These are phyloP conservation scores for Rhexocercosporidium sp. DNA, from an alignment of 2,329 filamentous ascomycete species.

Conservation along the genomic window DNA sequence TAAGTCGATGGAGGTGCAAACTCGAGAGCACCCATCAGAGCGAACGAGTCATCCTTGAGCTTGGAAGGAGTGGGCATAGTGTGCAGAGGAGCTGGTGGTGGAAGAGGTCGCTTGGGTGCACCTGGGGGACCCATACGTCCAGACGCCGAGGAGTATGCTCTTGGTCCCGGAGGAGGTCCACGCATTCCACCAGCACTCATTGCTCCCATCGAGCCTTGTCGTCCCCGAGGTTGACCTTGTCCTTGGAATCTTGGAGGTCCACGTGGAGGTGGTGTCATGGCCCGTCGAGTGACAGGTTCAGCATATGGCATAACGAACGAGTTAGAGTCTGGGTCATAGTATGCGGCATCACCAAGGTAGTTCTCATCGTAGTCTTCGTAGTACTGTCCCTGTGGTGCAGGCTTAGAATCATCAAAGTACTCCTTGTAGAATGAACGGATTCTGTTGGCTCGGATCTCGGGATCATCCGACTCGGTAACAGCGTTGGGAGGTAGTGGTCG, in stretches of 20 bases:
- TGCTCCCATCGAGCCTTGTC: constrained; percentile 56
- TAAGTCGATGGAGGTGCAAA: constrained; percentile 81
- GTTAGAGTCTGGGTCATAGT: constrained; percentile 39
- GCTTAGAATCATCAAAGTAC: constrained; percentile 89
- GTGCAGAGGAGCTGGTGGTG: constrained; percentile 75
- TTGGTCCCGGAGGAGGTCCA: constrained; percentile 51
- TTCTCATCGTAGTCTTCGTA: constrained; percentile 78
- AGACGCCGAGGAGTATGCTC: constrained; percentile 69
- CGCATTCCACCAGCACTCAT: constrained; percentile 38
- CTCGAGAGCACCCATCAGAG: constrained; percentile 71
- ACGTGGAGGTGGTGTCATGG: constrained; percentile 90
- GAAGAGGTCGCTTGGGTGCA: constrained; percentile 58
- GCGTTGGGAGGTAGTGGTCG: constrained; percentile 89
- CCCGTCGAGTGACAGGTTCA: constrained; percentile 83
- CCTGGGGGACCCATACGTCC: constrained; percentile 42
- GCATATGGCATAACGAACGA: constrained; percentile 81
- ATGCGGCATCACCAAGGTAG: constrained; percentile 67
- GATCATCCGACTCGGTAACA: constrained; percentile 79
- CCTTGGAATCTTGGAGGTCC: constrained; percentile 45
- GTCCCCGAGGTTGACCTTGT: constrained; percentile 45
- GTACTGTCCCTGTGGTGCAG: constrained; percentile 53
- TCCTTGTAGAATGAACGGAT: constrained; percentile 99
- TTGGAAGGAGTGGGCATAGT: constrained; percentile 86
- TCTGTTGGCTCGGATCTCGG: constrained; percentile 91
- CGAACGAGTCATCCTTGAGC: constrained; percentile 81